Percentiles rank a stretch among this genome's conserved stretches.
phyloP scores from a whole-genome alignment of 176 grass and related monocot genomes.

The Musa beccarii region DNA sequence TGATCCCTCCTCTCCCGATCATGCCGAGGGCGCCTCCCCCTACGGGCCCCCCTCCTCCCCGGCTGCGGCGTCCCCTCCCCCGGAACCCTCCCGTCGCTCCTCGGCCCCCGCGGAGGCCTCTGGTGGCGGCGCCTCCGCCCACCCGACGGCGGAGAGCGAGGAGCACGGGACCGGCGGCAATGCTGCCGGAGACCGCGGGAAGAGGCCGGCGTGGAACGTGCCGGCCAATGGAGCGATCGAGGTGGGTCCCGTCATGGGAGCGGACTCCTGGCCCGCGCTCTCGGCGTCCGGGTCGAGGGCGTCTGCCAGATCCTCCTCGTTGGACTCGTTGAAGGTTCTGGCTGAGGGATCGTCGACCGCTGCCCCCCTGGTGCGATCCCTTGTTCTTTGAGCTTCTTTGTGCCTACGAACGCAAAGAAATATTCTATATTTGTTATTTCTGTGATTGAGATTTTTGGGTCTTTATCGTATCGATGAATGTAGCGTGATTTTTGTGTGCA shows the following conservation, averaged over 20 bases:
- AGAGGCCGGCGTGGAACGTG: slow-evolving; percentile 54
- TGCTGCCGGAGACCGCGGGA: slow-evolving; percentile 27
- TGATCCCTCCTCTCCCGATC: background rate
- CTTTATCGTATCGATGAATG: background rate
- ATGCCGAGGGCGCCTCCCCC: background rate
- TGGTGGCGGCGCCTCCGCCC: background rate
- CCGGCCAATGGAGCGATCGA: slow-evolving; percentile 6
- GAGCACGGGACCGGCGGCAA: slow-evolving; percentile 33
- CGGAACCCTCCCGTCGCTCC: background rate
- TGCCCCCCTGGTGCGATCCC: slow-evolving; percentile 35
- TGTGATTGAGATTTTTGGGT: background rate
- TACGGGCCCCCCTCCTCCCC: background rate
- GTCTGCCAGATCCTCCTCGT: slow-evolving; percentile 39
- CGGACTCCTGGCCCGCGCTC: slow-evolving; percentile 54
- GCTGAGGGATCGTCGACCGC: slow-evolving; percentile 31
- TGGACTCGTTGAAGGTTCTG: slow-evolving; percentile 47
- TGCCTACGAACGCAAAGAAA: no score
- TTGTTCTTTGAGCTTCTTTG: background rate
- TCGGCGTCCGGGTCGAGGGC: slow-evolving; percentile 9
- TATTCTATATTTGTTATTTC: background rate
- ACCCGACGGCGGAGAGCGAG: slow-evolving; percentile 14
- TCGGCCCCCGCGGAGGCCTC: background rate
- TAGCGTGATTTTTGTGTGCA: background rate
- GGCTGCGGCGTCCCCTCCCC: background rate
- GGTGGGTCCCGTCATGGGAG: slow-evolving; percentile 4